Evolutionary conservation across 2,329 filamentous ascomycete species (phyloP), one percentile per base, ranked within the genome.

Genomic region (Fusarium devonianum): DNA sequence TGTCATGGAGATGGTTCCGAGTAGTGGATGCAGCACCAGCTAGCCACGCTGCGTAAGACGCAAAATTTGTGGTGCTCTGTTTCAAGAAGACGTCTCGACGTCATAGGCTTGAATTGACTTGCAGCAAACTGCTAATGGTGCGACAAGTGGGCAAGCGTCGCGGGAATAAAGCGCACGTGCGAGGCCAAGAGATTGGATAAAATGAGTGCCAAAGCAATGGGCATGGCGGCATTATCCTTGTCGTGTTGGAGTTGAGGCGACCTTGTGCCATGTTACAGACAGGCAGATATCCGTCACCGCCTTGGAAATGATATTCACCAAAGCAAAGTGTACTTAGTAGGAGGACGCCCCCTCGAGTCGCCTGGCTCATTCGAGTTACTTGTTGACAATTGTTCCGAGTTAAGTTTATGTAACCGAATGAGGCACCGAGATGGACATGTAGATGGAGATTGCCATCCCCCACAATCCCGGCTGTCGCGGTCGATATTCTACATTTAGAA

Each of bases 41-140:
- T 23, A 33, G 13, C 22, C 25, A 18, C 42, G 53, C 56, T 41
- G 44, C 32, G 45, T 45, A 43, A 63, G 46, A 36, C 39, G 26
- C 19, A 50, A 53, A 32, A 53, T 42, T 63, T 50, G 59, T 63
- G 52, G 59, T 42, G 56, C 49, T 51, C 51, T 49, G 62, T 62
- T 63, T 61, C 62, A 55, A 47, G 35, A 14, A 30, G 16, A n/a
- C 44, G 42, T 40, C 28, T 52, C 49, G 45, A 64, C 55, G 59
- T 65, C 60, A 64, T 65, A 47, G 44, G 21, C 29, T 39, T 55
- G 36, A 23, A 34, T 41, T 33, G 44, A 63, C 60, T 60, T 62
- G 37, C 57, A 64, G 23, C 43, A 50, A 43, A 34, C 41, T 32
- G 26, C 30, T 11, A 18, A 60, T 65, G 52, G 54, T 64, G 62